Evolutionary conservation across 495 filamentous ascomycete genomes (phyloP).

Genomic region (Penicillium canariense): DNA sequence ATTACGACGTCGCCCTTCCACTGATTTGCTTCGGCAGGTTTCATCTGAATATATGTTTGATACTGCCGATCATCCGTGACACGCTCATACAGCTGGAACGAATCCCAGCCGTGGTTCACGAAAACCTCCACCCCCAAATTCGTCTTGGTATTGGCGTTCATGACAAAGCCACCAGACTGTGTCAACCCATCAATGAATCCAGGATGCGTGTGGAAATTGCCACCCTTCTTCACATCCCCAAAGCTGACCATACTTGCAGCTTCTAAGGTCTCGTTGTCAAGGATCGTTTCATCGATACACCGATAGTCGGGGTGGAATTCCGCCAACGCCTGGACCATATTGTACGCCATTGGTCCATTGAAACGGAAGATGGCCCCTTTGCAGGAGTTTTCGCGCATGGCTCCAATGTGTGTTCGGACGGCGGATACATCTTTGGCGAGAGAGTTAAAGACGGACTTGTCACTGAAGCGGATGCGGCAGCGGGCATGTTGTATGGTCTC

Average conservation of each 20-base stretch:
- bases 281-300: background rate
- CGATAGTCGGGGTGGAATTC: constrained; percentile 59
- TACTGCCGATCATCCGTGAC: background rate
- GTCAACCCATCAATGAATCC: background rate
- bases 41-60: background rate
- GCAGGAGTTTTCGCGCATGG: background rate
- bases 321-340: constrained; percentile 62
- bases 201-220: background rate
- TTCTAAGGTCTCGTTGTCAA: background rate
- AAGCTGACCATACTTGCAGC: background rate
- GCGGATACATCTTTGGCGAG: too few relatives aligned
- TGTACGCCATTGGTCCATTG: constrained; percentile 58
- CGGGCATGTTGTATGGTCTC: background rate
- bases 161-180: background rate
- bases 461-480: background rate
- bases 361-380: constrained; percentile 12
- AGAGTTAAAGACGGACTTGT: background rate
- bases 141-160: background rate
- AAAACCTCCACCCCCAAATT: background rate
- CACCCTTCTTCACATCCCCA: background rate
- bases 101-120: background rate
- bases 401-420: background rate
- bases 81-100: background rate
- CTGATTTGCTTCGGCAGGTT: too few relatives aligned
- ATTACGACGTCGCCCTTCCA: too few relatives aligned